phyloP scores from a whole-genome alignment of 2,329 filamentous ascomycete species.

The Chrysoporthe cubensis region DNA sequence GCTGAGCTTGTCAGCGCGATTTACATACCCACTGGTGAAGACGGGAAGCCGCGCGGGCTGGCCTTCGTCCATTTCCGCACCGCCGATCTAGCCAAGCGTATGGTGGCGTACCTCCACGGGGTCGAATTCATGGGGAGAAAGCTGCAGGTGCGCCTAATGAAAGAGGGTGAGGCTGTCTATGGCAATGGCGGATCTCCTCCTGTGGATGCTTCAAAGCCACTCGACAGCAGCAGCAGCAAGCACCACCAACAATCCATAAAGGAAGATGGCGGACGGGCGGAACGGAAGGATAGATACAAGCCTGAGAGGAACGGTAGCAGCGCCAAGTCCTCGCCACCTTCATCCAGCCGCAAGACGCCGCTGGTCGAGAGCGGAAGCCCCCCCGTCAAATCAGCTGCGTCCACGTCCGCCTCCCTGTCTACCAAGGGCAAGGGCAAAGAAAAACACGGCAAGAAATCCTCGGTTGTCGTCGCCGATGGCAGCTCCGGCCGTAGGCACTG shows the following conservation, averaged over 20 bases:
- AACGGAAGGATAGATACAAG: constrained; percentile 25
- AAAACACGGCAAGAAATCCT: constrained; percentile 22
- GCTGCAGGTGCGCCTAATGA: constrained; percentile 27
- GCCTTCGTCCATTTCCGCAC: constrained; percentile 25
- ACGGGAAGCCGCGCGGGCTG: constrained; percentile 23
- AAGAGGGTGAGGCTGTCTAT: constrained; percentile 26
- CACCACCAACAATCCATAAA: constrained; percentile 16
- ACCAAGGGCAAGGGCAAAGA: constrained; percentile 3
- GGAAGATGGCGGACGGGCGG: constrained; percentile 11
- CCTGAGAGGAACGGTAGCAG: constrained; percentile 13
- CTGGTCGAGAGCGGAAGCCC: constrained; percentile 19
- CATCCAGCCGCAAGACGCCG: constrained; percentile 15
- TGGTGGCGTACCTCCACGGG: constrained; percentile 23
- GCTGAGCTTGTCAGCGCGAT: constrained; percentile 21
- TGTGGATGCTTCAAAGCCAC: background rate
- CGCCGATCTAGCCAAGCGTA: constrained; percentile 21
- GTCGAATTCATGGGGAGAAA: constrained; percentile 26
- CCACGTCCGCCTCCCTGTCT: background rate
- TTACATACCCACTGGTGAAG: constrained; percentile 21
- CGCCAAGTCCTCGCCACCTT: constrained; percentile 12
- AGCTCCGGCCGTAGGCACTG: constrained; percentile 21
- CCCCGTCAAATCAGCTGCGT: constrained; percentile 10
- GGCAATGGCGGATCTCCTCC: constrained; percentile 1
- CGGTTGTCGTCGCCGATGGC: constrained; percentile 27
- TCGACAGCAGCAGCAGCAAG: constrained; percentile 16